Base-by-base conservation (phyloP, 495 filamentous ascomycete genomes). In the Xeromyces bisporus region DNA sequence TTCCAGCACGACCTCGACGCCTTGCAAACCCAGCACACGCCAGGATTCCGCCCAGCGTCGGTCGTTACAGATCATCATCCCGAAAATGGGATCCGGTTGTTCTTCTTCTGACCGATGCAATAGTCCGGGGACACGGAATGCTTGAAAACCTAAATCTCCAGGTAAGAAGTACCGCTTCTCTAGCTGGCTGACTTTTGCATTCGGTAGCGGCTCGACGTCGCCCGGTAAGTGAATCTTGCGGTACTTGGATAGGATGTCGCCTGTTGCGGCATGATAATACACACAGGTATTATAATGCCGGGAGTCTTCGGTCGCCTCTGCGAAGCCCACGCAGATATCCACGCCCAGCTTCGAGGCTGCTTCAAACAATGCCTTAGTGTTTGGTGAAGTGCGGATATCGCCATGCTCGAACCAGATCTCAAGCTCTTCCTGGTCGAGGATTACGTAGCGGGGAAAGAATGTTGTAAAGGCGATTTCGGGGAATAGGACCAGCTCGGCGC, bases 51-150 rank as follows among this genome's bases (percentile, higher is more conserved):
- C 48, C 62, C 62, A 67, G 15, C 60, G 50, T 4, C 60, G 38
- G 38, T 65, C 62, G 33, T 65, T 67, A 45, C 62, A 65, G 37
- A 67, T 61, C 45, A 67, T 45, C 59, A 67, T 64, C 2, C 62
- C 62, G 15, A 64, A 25, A 18, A 67, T 59, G 1, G 62, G 60
- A 40, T 65, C 60, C n/a, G n/a, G n/a, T 6, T 56, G 55, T 31
- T 49, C 46, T 10, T 48, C 58, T n/a, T 29, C 34, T 7, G 42
- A 35, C 23, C 32, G 43, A 7, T 11, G 7, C 6, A 62, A 38
- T 15, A 67, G 41, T n/a, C 48, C 53, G 8, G 60, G 58, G 1
- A 48, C 56, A 15, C 62, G 47, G 33, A 64, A 67, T 7, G 62
- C 60, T 31, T 51, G 42, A 39, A 62, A 67, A 2, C 62, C 60